A percentile compares a stretch with the other conserved stretches of the same genome.
Evolutionary conservation across 176 grass and related monocot species (phyloP).

Genomic region (Cenchrus purpureus): DNA sequence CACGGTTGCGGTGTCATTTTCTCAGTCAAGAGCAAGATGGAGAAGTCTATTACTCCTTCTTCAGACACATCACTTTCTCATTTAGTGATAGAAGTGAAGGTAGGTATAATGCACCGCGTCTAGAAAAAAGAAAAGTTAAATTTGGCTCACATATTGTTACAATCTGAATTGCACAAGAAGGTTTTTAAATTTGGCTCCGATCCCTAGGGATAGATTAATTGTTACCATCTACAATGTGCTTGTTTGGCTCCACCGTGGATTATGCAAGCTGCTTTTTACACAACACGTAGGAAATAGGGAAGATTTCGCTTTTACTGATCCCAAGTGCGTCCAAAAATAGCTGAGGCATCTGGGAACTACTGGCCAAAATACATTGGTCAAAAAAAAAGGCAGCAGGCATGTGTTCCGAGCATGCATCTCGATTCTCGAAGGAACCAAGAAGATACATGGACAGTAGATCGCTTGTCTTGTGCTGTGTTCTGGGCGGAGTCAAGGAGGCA

Average conservation of each 20-base stretch:
- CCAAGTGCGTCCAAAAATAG: neutral
- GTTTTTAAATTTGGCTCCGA: too few species aligned
- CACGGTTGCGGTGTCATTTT: neutral
- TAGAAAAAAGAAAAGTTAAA: neutral
- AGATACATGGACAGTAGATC: neutral
- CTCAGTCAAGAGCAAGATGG: neutral
- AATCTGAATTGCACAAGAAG: too few species aligned
- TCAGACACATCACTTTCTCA: neutral
- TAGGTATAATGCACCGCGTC: neutral
- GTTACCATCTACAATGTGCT: too few species aligned
- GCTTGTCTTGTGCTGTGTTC: neutral
- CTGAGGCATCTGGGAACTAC: neutral
- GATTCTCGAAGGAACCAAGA: neutral
- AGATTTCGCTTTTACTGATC: neutral
- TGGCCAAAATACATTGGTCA: neutral
- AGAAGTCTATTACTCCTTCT: neutral
- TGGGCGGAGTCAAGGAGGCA: too few species aligned
- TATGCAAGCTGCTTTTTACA: too few species aligned
- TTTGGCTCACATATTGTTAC: too few species aligned
- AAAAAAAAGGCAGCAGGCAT: neutral
- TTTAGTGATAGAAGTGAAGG: neutral
- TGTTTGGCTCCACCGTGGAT: too few species aligned
- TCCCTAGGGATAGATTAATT: too few species aligned
- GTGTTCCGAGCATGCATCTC: neutral
- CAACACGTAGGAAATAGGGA: neutral